Conservation (phyloP, 2,329 filamentous ascomycete genomes). For the Septoria linicola region DNA sequence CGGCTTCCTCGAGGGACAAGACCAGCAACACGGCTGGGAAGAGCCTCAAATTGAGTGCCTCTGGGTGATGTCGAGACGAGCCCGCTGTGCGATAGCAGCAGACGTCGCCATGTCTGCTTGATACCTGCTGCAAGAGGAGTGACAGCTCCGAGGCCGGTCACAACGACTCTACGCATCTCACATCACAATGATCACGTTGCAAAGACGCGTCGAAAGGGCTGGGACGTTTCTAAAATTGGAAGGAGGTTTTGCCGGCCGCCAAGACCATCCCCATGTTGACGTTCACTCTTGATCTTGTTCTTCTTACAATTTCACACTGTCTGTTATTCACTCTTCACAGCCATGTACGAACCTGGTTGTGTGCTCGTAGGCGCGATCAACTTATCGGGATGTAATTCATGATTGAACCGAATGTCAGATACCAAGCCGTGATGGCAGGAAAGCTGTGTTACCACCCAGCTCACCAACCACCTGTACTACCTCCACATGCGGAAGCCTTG, state of each 20-base stretch:
- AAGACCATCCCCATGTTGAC: no score
- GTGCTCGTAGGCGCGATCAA: no score
- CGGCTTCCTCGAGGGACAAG: slow-evolving; percentile 64
- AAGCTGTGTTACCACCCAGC: no score
- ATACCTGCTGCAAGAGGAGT: slow-evolving; percentile 47
- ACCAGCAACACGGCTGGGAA: slow-evolving; percentile 84
- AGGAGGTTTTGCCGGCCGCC: no score
- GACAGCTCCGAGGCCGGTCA: slow-evolving; percentile 51
- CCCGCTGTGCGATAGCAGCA: slow-evolving; percentile 77
- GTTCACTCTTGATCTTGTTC: no score
- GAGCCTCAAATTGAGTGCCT: slow-evolving; percentile 63
- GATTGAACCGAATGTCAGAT: no score
- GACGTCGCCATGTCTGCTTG: slow-evolving; percentile 73
- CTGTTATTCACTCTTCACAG: no score
- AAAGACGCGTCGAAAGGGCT: background rate
- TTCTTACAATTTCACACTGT: no score
- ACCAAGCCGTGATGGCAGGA: no score
- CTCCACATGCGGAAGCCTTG: no score
- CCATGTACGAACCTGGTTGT: no score
- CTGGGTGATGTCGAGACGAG: slow-evolving; percentile 69
- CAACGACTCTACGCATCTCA: slow-evolving; percentile 53
- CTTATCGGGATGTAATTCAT: no score
- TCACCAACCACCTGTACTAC: background rate
- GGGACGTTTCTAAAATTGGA: background rate
- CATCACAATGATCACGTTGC: slow-evolving; percentile 23